Evolutionary conservation across 208 protist species (phyloP).

Genomic region (Leishmania amazonensis): DNA sequence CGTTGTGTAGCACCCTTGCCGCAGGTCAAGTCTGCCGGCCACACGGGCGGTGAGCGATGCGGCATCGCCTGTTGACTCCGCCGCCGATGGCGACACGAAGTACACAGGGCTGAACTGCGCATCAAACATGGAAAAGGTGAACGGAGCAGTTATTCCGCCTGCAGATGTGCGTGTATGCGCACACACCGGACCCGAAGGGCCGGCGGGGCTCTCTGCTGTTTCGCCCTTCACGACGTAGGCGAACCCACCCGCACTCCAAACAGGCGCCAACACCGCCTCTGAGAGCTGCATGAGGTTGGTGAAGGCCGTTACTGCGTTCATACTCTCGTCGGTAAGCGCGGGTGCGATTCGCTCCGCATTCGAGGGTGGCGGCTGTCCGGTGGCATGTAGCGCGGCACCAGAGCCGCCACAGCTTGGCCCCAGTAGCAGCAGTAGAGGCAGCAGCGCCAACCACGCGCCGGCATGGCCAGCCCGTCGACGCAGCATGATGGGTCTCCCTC

Average conservation of each 20-base stretch:
- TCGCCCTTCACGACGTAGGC: conserved; percentile 12
- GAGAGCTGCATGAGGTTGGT: conserved; percentile 20
- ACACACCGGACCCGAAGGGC: conserved; percentile 10
- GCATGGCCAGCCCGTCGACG: not conserved
- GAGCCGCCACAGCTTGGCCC: not conserved
- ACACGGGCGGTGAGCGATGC: not conserved
- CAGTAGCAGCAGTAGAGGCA: not conserved
- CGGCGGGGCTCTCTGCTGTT: not conserved
- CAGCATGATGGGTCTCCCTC: not conserved
- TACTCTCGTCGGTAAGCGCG: not conserved
- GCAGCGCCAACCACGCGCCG: not conserved
- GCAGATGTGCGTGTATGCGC: conserved; percentile 17
- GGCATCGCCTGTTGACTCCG: not conserved
- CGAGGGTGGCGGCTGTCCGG: not conserved
- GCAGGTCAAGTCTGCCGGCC: conserved; percentile 17
- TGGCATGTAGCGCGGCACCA: not conserved
- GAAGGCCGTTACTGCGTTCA: not conserved
- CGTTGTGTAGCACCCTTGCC: conserved; percentile 13
- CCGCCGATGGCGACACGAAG: not conserved
- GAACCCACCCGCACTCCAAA: conserved; percentile 20
- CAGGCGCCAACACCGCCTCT: conserved; percentile 31
- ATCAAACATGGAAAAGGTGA: conserved; percentile 34
- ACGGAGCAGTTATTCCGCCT: conserved; percentile 5
- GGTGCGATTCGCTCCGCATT: not conserved
- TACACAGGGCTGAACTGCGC: conserved; percentile 27